A percentile compares a stretch with the other conserved stretches of the same genome.
Conservation (phyloP, 225 moss, liverwort and hornwort species). For the Neckera pumila region DNA sequence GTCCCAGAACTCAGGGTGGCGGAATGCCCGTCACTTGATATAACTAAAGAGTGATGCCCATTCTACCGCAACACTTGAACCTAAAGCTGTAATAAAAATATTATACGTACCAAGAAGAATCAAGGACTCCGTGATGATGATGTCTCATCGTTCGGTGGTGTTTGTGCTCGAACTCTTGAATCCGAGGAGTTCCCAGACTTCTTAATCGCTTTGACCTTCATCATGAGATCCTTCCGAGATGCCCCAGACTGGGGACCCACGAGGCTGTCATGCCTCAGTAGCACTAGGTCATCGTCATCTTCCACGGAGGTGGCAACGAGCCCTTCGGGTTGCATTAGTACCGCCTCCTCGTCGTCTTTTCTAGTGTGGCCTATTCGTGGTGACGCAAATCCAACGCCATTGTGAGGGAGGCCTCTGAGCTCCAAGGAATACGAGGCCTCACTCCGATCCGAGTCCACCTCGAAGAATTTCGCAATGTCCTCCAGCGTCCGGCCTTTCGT, state of each 20-base stretch:
- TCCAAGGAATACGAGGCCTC: conserved; percentile 30
- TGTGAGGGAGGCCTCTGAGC: conserved; percentile 12
- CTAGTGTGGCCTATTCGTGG: conserved; percentile 2
- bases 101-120: not conserved
- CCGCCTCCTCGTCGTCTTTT: conserved; percentile 21
- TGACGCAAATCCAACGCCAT: conserved; percentile 12
- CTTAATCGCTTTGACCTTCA: conserved; percentile 54
- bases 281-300: conserved; percentile 54
- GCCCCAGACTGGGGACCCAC: conserved; percentile 8
- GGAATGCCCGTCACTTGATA: conserved; percentile 3
- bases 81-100: not conserved
- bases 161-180: conserved; percentile 1
- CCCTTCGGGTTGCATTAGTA: conserved; percentile 44
- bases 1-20: not conserved
- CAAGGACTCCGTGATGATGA: not conserved
- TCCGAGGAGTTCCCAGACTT: conserved; percentile 20
- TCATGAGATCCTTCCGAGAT: conserved; percentile 43
- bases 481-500: conserved; percentile 91
- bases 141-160: not conserved
- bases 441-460: conserved; percentile 25
- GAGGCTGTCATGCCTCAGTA: conserved; percentile 55
- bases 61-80: not conserved
- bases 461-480: conserved; percentile 73
- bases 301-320: not conserved
- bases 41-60: not conserved